Conservation (phyloP, 179 eudicot species). For the Silene coronaria region DNA sequence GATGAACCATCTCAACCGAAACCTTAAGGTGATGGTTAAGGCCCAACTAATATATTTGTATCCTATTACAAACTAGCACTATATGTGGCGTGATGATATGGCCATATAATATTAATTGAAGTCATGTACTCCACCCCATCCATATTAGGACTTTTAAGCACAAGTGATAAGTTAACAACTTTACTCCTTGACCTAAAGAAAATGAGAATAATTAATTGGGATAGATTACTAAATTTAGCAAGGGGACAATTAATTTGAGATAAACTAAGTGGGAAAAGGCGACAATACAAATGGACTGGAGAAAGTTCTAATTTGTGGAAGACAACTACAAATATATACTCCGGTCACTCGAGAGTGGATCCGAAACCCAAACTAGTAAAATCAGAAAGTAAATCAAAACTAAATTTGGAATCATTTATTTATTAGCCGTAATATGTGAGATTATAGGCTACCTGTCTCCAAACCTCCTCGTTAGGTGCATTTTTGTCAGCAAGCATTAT, state of each 20-base stretch:
- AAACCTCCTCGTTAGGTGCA: conserved; percentile 98
- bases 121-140: not conserved
- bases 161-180: not conserved
- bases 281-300: not conserved
- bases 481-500: conserved; percentile 95
- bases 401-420: not conserved
- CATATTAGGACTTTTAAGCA: not conserved
- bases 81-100: not conserved
- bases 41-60: too few species aligned
- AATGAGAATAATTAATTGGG: not conserved
- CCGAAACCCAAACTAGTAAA: not conserved
- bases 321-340: too few species aligned
- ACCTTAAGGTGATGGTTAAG: too few species aligned
- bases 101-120: not conserved
- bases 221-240: not conserved
- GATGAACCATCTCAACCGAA: too few species aligned
- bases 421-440: not conserved
- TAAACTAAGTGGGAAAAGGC: not conserved
- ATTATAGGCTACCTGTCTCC: conserved; percentile 55
- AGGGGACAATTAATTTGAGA: not conserved
- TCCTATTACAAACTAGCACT: too few species aligned
- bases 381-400: not conserved
- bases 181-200: not conserved
- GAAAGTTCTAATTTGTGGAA: not conserved
- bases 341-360: not conserved